These are phyloP conservation scores for Rosa persica DNA, from an alignment of 306 rosid genomes.

Conservation along the genomic window DNA sequence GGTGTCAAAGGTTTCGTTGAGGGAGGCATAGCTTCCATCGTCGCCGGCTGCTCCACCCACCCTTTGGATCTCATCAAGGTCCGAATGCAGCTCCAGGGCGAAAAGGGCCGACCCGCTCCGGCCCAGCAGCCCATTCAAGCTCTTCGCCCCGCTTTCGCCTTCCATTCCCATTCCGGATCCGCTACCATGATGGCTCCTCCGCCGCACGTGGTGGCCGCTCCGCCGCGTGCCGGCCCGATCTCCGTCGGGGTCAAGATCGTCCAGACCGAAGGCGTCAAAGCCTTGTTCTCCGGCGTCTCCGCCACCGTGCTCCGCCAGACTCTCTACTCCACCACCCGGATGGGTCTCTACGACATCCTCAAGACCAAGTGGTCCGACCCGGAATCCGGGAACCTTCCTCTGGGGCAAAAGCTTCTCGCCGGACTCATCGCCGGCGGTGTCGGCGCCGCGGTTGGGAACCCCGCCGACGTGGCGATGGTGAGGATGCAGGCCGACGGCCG, in stretches of 20 bases:
- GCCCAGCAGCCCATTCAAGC: slow-evolving; percentile 27
- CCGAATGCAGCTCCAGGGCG: slow-evolving; percentile 83
- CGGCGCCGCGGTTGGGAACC: slow-evolving; percentile 84
- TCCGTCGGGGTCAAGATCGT: slow-evolving; percentile 47
- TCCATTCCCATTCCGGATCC: slow-evolving; percentile 26
- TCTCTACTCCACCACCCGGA: slow-evolving; percentile 77
- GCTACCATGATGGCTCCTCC: slow-evolving; percentile 13
- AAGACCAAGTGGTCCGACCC: slow-evolving; percentile 69
- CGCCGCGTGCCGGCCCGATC: slow-evolving; percentile 42
- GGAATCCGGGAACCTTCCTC: slow-evolving; percentile 38
- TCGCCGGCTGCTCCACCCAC: slow-evolving; percentile 63
- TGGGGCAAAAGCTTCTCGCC: slow-evolving; percentile 46
- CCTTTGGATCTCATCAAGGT: slow-evolving; percentile 81
- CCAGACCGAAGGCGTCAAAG: slow-evolving; percentile 51
- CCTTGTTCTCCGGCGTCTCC: slow-evolving; percentile 70
- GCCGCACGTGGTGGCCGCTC: slow-evolving; percentile 7
- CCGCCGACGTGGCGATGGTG: slow-evolving; percentile 92
- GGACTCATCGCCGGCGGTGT: slow-evolving; percentile 71
- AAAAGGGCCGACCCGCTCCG: slow-evolving; percentile 31
- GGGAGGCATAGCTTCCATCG: slow-evolving; percentile 65
- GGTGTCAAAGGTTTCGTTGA: slow-evolving; percentile 50
- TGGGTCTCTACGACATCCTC: slow-evolving; percentile 78
- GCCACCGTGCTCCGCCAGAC: slow-evolving; percentile 80
- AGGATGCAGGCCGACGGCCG: slow-evolving; percentile 93
- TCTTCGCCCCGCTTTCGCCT: slow-evolving; percentile 58